Evolutionary conservation across 2,329 filamentous ascomycete genomes (phyloP), one percentile per base, ranked within the genome.

Genomic region (Uncinocarpus reesii): DNA sequence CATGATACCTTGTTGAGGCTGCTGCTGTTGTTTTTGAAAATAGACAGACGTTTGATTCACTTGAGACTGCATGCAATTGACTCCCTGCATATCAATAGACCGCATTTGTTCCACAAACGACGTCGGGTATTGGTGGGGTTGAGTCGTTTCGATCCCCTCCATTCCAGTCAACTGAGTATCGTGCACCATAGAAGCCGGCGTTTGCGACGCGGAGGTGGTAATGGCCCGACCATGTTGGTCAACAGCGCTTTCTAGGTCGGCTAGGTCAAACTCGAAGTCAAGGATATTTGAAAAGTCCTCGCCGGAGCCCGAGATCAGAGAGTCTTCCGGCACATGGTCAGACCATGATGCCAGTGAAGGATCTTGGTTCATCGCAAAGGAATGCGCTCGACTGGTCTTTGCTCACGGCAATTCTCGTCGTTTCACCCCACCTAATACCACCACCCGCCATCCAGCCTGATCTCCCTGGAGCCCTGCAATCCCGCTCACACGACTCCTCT

Each of bases 251-350:
- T 68, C 64, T 43, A 69, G 56, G 49, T 68, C 66, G 56, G 68
- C 47, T 51, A 73, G 71, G 31, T 67, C 67, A 56, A 69, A 66
- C 51, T 67, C 68, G 58, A 73, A 71, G 47, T 73, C 69, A 50
- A 73, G 66, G 50, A 72, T 69, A 49, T 67, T 71, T 49, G 69
- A 66, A 55, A 73, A 73, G 47, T 74, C 71, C 52, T 73, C 71
- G 52, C 64, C 56, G 49, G 65, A 57, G 21, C 59, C 59, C 7
- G 63, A 53, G 46, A 70, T 64, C 52, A 71, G 63, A 34, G 63
- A 56, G 43, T 67, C 65, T 49, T 65, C 63, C 45, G 66, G 61
- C 26, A 67, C 57, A 40, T 65, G 59, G 47, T 66, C 64, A 31
- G 65, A 58, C 69, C 69, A 71, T 52, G 55, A 49, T 35, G 60